phyloP scores from a whole-genome alignment of 176 grass and related monocot genomes.

The Musa acuminata region DNA sequence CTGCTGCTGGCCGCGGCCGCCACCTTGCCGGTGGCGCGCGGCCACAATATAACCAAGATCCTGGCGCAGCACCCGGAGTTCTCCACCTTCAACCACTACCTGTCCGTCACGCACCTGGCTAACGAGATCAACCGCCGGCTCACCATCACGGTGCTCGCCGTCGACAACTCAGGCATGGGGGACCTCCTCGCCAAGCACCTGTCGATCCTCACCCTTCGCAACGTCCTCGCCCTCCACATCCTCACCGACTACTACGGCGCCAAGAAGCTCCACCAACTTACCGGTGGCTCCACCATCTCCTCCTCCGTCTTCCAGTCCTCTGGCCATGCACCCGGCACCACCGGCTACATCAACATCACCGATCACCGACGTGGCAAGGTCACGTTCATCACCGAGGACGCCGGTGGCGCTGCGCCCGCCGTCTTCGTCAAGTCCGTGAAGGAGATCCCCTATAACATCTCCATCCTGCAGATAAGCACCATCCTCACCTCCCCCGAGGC shows the following conservation, averaged over 20 bases:
- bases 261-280: constrained; percentile 91
- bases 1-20: neutral
- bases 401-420: constrained; percentile 19
- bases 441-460: constrained; percentile 51
- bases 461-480: constrained; percentile 47
- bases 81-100: constrained; percentile 83
- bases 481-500: constrained; percentile 29
- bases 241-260: constrained; percentile 88
- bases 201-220: constrained; percentile 57
- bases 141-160: constrained; percentile 77
- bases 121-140: constrained; percentile 77
- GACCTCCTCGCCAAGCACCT: constrained; percentile 31
- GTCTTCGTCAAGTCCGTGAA: constrained; percentile 51
- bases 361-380: constrained; percentile 46
- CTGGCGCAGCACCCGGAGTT: constrained; percentile 59
- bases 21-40: constrained; percentile 17
- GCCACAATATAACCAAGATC: constrained; percentile 88
- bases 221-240: constrained; percentile 78
- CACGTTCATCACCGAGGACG: constrained; percentile 40
- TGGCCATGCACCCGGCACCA: constrained; percentile 37
- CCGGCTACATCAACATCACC: constrained; percentile 63
- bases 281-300: constrained; percentile 45
- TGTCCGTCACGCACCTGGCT: constrained; percentile 57
- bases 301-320: constrained; percentile 79
- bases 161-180: constrained; percentile 67